phyloP scores from a whole-genome alignment of 176 grass and related monocot genomes.

The Raddia guianensis region DNA sequence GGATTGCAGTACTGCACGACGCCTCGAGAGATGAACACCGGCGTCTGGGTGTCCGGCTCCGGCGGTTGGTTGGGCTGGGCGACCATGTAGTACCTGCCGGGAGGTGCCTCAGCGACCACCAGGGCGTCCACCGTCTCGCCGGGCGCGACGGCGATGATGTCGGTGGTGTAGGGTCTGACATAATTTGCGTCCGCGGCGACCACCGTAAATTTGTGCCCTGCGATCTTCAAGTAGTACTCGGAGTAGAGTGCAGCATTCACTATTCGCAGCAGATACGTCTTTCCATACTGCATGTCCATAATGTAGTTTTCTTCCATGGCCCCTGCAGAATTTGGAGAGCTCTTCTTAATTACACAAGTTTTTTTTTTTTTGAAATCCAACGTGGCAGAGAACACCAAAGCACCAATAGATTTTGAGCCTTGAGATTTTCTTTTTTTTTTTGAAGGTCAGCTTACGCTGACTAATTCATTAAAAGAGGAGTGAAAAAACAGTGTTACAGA shows the following conservation, averaged over 20 bases:
- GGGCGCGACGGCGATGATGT: conserved; percentile 1
- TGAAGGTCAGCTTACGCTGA: too few relatives aligned
- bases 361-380: too few relatives aligned
- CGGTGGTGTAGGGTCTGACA: conserved; percentile 28
- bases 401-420: too few relatives aligned
- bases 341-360: too few relatives aligned
- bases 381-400: too few relatives aligned
- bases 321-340: not conserved
- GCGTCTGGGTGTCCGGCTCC: not conserved
- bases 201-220: conserved; percentile 32
- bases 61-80: not conserved
- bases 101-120: conserved; percentile 18
- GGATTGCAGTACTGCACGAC: not conserved
- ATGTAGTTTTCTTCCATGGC: conserved; percentile 1
- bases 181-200: conserved; percentile 36
- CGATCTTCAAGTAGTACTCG: conserved; percentile 38
- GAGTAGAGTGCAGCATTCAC: conserved; percentile 24
- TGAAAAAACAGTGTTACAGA: too few relatives aligned
- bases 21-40: not conserved
- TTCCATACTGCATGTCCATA: conserved; percentile 20
- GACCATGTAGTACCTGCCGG: conserved; percentile 36
- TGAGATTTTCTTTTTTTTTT: too few relatives aligned
- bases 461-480: too few relatives aligned
- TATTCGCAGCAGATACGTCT: conserved; percentile 2
- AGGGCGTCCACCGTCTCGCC: conserved; percentile 41